phyloP scores from a whole-genome alignment of 2,329 filamentous ascomycete genomes.

The Fusarium piperis region DNA sequence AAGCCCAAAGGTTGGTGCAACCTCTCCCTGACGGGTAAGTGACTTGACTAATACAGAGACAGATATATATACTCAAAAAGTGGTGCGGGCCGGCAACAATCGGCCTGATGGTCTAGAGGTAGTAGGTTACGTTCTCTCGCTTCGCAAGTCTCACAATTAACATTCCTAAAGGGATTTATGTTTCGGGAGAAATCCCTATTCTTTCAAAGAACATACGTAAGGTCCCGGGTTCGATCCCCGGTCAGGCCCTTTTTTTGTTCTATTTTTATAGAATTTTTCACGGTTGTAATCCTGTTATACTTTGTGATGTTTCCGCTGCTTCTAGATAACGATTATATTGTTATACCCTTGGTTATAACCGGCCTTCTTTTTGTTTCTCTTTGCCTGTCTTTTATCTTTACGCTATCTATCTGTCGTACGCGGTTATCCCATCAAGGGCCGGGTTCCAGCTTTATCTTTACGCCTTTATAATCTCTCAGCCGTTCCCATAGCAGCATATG shows the following conservation, averaged over 20 bases:
- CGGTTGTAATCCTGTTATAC: not conserved
- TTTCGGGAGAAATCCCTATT: not conserved
- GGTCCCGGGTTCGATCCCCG: not conserved
- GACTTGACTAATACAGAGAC: too few species aligned
- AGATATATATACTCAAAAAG: not conserved
- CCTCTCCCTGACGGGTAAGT: too few species aligned
- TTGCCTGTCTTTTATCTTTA: too few species aligned
- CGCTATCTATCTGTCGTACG: too few species aligned
- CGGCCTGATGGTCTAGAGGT: not conserved
- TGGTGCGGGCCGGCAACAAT: not conserved
- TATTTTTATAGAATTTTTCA: not conserved
- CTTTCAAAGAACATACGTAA: not conserved
- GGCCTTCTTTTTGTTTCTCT: too few species aligned
- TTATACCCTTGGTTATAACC: too few species aligned
- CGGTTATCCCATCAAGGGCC: too few species aligned
- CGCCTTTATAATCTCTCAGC: too few species aligned
- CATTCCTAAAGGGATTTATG: not conserved
- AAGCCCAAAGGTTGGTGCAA: too few species aligned
- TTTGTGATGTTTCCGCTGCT: too few species aligned
- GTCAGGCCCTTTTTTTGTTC: not conserved
- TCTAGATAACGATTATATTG: too few species aligned
- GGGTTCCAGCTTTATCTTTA: too few species aligned
- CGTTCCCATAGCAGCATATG: constrained; percentile 3
- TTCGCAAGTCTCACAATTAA: not conserved
- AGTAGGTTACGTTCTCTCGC: not conserved